These are phyloP conservation scores for Glycyrrhiza uralensis DNA, from an alignment of 306 rosid genomes.

Conservation along the genomic window DNA sequence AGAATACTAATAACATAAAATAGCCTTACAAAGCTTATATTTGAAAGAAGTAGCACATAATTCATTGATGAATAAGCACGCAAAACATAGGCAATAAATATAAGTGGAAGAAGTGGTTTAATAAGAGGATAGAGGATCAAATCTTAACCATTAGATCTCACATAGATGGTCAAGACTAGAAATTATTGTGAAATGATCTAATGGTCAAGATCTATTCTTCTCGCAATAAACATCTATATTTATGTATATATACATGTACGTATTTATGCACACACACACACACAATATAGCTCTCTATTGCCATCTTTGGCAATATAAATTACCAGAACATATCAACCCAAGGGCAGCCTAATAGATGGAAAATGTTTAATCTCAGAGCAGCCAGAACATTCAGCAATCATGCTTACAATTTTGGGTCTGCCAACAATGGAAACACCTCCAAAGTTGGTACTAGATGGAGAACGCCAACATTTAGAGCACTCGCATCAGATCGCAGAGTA, in stretches of 20 bases:
- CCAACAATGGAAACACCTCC: constrained; percentile 93
- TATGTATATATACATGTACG: neutral
- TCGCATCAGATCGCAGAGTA: constrained; percentile 88
- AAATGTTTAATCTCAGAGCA: neutral
- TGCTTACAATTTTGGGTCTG: constrained; percentile 77
- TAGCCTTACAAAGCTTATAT: neutral
- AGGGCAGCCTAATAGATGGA: neutral
- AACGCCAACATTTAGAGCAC: constrained; percentile 92
- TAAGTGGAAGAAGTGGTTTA: neutral
- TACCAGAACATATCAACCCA: constrained; percentile 10
- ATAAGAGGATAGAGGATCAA: constrained; percentile 11
- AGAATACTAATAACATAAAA: neutral
- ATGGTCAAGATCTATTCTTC: neutral
- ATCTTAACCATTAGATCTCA: constrained; percentile 1
- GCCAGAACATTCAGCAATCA: neutral
- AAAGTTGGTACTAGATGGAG: constrained; percentile 89
- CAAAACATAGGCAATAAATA: neutral
- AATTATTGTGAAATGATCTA: neutral
- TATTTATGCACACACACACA: neutral
- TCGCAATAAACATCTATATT: neutral
- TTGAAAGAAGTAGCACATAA: neutral
- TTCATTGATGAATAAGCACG: neutral
- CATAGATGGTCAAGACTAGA: neutral
- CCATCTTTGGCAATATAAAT: constrained; percentile 23
- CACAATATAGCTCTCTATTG: neutral